Base-by-base conservation (phyloP, 108 stramenopile species). In the Pseudonitzschia delicatissima region DNA sequence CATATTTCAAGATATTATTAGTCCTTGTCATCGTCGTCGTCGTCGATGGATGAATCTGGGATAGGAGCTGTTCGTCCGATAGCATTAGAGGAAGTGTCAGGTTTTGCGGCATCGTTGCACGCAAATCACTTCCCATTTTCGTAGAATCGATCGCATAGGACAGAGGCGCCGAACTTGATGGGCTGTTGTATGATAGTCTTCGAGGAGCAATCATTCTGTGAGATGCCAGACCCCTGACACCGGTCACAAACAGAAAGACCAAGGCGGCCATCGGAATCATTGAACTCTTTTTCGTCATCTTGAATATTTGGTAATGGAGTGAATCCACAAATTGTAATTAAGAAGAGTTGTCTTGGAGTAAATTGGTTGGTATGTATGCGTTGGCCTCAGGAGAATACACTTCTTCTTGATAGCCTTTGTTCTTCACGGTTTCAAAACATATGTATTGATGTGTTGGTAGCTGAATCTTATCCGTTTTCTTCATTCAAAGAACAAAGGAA, bases 51-150 rank as follows among this genome's bases (percentile, higher is more conserved):
- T 23, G 47, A 48, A 23, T 4, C 23, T 48, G 47, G 3, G 23
- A 5, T 18, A 23, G 23, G 47, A 23, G 47, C 47, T 23, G 21
- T 23, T 48, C 47, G 20, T 48, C 47, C 21, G 47, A 48, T 4
- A 48, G 47, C 8, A 48, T 18, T 7, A 48, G 47, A 18, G 47
- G 47, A 48, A 48, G 23, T 23, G 47, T 48, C 47, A 48, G 8
- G 47, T 48, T 48, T 48, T 48, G 47, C 47, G 47, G 23, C 21
- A 48, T 21, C 42, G 42, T 44, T 44, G 7, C 47, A 48, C 17
- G 21, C 21, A 17, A 23, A n/a, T n/a, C n/a, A 48, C 21, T 8
- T 21, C 1, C 2, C 47, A 48, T 3, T 48, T 23, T 48, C 13
- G 47, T 48, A 7, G 47, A 48, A 48, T 48, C 47, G 9, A 48